Base-by-base conservation (phyloP, 176 grass and related monocot species). In the Tillandsia leiboldiana region DNA sequence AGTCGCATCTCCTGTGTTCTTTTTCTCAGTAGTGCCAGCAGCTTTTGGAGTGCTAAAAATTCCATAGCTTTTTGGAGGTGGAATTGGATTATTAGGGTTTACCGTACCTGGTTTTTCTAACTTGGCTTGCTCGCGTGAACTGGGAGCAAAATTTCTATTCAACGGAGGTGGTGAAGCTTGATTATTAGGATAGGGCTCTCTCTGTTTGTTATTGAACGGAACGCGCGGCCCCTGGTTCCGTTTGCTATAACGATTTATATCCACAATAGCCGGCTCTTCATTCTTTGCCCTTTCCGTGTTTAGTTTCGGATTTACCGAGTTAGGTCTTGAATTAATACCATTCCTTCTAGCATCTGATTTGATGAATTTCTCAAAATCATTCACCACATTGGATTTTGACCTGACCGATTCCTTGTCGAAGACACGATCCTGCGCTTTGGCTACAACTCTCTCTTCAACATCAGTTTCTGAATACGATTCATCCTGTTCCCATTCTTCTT, bases 11-110 rank as follows among this genome's bases (percentile, higher is more conserved):
- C 51, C 64, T 12, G 58, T 56, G 49, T 84, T 88, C 51, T 54
- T 70, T 50, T 7, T 10, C n/a, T 78, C 81, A 28, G 20, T 54
- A 10, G 81, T 50, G 9, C 62, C 50, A 11, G 12, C 63, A 47
- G 68, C 59, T 63, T 67, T 84, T 22, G 52, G n/a, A 64, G 15
- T 50, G 54, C 59, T 81, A 23, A 88, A 88, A 14, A 84, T 50
- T 50, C 86, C 70, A 56, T 77, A 68, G 67, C 74, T 72, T 78
- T 71, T 71, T 23, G 59, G 53, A 50, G 51, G 4, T 4, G 10
- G 50, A 72, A 56, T 68, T 63, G 82, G 26, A 62, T 75, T 56
- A 63, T 52, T 66, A 69, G 50, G 18, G 64, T 56, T 10, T 27
- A 63, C 70, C 48, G 65, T 33, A 26, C 22, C 14, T 77, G 12